Evolutionary conservation across 345 rosid genomes (phyloP).

Genomic region (Heritiera littoralis): DNA sequence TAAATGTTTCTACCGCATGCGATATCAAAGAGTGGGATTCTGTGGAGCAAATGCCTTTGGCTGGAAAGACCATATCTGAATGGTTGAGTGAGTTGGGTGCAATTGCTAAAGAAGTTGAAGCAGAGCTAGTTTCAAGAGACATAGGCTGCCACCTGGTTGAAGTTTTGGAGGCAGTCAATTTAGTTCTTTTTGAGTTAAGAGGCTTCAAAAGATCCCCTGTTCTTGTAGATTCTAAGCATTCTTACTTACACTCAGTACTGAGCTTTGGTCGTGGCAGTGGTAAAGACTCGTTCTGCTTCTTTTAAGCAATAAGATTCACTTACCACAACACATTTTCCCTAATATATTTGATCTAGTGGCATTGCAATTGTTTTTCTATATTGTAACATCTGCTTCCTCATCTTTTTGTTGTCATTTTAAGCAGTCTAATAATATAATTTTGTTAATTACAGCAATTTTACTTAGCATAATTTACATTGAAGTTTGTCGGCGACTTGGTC

Average conservation of each 20-base stretch:
- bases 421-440: conserved; percentile 17
- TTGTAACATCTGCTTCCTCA: background rate
- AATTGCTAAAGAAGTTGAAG: conserved; percentile 80
- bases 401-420: background rate
- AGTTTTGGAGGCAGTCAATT: conserved; percentile 80
- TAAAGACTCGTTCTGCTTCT: conserved; percentile 39
- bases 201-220: conserved; percentile 77
- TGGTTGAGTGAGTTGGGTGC: conserved; percentile 71
- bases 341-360: background rate
- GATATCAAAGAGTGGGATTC: conserved; percentile 45
- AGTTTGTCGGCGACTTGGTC: conserved; percentile 74
- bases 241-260: conserved; percentile 77
- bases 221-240: conserved; percentile 63
- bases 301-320: conserved; percentile 8
- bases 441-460: conserved; percentile 66
- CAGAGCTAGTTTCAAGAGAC: conserved; percentile 73
- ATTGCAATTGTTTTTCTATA: background rate
- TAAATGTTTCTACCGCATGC: conserved; percentile 35
- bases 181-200: conserved; percentile 73
- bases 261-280: conserved; percentile 78
- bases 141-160: conserved; percentile 78
- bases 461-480: conserved; percentile 91
- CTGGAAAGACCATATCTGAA: conserved; percentile 58
- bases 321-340: conserved; percentile 12
- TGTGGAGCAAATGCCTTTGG: conserved; percentile 59